Percentiles rank a stretch among this genome's conserved stretches.
Evolutionary conservation across 148 eudicot species (phyloP).

Genomic region (Silene conica): DNA sequence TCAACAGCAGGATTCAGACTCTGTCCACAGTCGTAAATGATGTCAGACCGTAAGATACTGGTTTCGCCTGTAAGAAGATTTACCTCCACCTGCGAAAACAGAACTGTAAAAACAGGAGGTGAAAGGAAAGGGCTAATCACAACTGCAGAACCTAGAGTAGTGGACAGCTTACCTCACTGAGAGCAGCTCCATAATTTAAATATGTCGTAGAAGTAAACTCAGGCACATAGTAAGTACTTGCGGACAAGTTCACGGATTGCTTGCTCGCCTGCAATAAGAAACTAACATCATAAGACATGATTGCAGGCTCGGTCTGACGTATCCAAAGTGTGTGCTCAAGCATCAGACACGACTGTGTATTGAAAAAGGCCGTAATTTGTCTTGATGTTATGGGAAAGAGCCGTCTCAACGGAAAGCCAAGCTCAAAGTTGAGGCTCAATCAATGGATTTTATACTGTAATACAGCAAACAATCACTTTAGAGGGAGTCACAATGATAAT

Average conservation of each 20-base stretch:
- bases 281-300: background rate
- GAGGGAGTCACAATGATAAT: too few species aligned
- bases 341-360: too few species aligned
- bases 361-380: too few species aligned
- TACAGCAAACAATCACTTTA: too few species aligned
- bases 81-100: slow-evolving; percentile 67
- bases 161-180: slow-evolving; percentile 57
- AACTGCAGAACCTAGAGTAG: background rate
- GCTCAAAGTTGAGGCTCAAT: too few species aligned
- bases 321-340: background rate
- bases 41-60: slow-evolving; percentile 61
- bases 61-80: slow-evolving; percentile 89
- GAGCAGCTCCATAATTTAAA: slow-evolving; percentile 88
- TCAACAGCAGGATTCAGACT: slow-evolving; percentile 30
- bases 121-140: background rate
- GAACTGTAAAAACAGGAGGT: slow-evolving; percentile 1
- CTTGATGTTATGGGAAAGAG: too few species aligned
- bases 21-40: slow-evolving; percentile 90
- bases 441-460: too few species aligned
- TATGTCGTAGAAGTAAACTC: slow-evolving; percentile 48
- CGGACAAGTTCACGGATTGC: slow-evolving; percentile 60
- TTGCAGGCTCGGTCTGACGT: background rate
- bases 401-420: too few species aligned
- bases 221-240: slow-evolving; percentile 57
- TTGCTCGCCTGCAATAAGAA: slow-evolving; percentile 50